phyloP scores from a whole-genome alignment of 2,329 filamentous ascomycete species.

The Cordyceps fumosorosea region DNA sequence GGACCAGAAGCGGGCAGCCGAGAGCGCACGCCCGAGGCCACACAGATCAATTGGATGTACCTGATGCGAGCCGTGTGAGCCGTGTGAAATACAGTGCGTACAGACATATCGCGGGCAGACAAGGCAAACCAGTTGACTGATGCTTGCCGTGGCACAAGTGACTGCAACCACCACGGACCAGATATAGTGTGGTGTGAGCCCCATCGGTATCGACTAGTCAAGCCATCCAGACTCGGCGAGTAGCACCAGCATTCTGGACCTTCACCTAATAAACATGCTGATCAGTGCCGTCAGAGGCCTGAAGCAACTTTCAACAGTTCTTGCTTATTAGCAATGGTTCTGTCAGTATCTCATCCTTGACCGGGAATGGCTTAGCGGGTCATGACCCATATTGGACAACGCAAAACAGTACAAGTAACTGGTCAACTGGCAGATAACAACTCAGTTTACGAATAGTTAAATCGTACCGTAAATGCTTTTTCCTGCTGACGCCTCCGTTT shows the following conservation, averaged over 20 bases:
- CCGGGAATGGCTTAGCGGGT: constrained; percentile 9
- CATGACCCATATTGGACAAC: not conserved
- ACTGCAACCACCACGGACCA: constrained; percentile 1
- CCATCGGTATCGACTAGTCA: not conserved
- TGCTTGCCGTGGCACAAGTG: not conserved
- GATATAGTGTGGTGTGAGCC: not conserved
- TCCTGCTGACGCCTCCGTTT: constrained; percentile 1
- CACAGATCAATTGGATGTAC: not conserved
- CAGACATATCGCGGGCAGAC: not conserved
- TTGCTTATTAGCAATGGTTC: not conserved
- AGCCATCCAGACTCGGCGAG: not conserved
- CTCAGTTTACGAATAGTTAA: not conserved
- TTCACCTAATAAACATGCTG: not conserved
- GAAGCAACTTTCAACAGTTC: not conserved
- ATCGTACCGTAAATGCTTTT: not conserved
- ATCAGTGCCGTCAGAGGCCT: no score
- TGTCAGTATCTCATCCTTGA: not conserved
- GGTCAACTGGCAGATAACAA: not conserved
- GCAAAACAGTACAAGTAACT: not conserved
- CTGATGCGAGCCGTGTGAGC: not conserved
- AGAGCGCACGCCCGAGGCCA: not conserved
- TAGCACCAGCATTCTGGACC: not conserved
- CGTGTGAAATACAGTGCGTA: not conserved
- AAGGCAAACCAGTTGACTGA: not conserved
- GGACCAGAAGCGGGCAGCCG: not conserved